These are phyloP conservation scores for Camptophora hylomeconis DNA, from an alignment of 2,329 filamentous ascomycete species.

Conservation along the genomic window DNA sequence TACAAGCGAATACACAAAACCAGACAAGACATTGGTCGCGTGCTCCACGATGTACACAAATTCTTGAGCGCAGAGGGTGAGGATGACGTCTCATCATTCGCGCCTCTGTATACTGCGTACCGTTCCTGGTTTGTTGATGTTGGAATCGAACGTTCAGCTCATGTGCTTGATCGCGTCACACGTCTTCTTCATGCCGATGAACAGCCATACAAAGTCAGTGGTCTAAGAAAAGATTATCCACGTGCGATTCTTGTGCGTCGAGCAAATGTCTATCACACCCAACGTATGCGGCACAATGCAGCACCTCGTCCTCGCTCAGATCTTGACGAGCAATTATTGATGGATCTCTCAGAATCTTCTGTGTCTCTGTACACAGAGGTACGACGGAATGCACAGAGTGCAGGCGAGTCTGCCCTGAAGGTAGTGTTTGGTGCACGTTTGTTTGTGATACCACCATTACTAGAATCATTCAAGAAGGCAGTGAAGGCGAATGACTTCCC, in stretches of 20 bases:
- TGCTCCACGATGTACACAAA: slow-evolving; percentile 69
- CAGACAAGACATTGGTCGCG: slow-evolving; percentile 64
- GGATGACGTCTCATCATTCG: slow-evolving; percentile 93
- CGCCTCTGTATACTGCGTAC: slow-evolving; percentile 80
- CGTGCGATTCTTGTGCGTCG: slow-evolving; percentile 82
- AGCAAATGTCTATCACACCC: slow-evolving; percentile 86
- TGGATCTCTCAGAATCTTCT: slow-evolving; percentile 80
- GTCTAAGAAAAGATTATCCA: slow-evolving; percentile 82
- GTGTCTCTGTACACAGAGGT: slow-evolving; percentile 91
- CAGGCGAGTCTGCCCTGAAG: slow-evolving; percentile 86
- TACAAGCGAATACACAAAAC: slow-evolving; percentile 70
- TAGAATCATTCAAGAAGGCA: slow-evolving; percentile 65
- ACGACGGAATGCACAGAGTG: slow-evolving; percentile 80
- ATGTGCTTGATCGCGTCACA: slow-evolving; percentile 76
- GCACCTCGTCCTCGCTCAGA: slow-evolving; percentile 76
- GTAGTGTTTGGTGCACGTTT: slow-evolving; percentile 77
- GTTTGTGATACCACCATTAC: slow-evolving; percentile 76
- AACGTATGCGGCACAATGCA: slow-evolving; percentile 88
- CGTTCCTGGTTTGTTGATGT: slow-evolving; percentile 96
- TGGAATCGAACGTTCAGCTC: slow-evolving; percentile 87
- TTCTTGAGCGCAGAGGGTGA: slow-evolving; percentile 78
- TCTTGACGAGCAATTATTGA: slow-evolving; percentile 71
- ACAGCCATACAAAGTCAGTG: slow-evolving; percentile 86
- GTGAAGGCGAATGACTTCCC: slow-evolving; percentile 72
- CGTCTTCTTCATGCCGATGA: slow-evolving; percentile 77